Conservation (phyloP, 805 yeast genomes). For the Candida berthetii region DNA sequence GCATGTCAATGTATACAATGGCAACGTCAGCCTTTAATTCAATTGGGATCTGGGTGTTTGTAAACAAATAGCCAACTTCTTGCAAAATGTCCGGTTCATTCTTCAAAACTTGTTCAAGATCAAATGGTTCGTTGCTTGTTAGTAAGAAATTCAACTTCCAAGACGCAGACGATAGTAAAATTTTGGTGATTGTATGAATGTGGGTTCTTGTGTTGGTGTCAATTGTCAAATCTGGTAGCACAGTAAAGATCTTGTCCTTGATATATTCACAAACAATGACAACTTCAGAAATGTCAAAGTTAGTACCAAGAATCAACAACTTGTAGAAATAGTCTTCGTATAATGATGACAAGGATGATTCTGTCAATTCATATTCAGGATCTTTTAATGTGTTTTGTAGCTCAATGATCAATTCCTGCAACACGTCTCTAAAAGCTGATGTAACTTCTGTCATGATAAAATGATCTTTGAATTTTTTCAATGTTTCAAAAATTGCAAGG, state of each 20-base stretch:
- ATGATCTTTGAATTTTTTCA: slow-evolving; percentile 1
- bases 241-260: slow-evolving; percentile 5
- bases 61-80: slow-evolving; percentile 6
- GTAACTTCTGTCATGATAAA: slow-evolving; percentile 7
- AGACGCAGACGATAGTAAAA: slow-evolving; percentile 10
- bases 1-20: slow-evolving; percentile 17
- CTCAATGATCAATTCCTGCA: slow-evolving; percentile 10
- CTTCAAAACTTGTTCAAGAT: slow-evolving; percentile 13
- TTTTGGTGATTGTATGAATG: slow-evolving; percentile 5
- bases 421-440: slow-evolving; percentile 3
- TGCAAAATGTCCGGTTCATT: slow-evolving; percentile 9
- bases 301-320: slow-evolving; percentile 10
- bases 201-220: neutral
- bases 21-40: slow-evolving; percentile 16
- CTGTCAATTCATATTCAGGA: slow-evolving; percentile 6
- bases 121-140: slow-evolving; percentile 10
- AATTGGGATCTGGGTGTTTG: slow-evolving; percentile 1
- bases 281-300: slow-evolving; percentile 6
- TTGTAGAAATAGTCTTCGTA: slow-evolving; percentile 14
- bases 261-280: slow-evolving; percentile 6
- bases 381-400: slow-evolving; percentile 7
- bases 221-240: slow-evolving; percentile 3
- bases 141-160: slow-evolving; percentile 12
- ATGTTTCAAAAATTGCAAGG: slow-evolving; percentile 2
- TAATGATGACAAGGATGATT: slow-evolving; percentile 6